Percentiles rank a stretch among this genome's conserved stretches.
Conservation (phyloP, 352 stramenopile genomes). For the Phytophthora megakarya region DNA sequence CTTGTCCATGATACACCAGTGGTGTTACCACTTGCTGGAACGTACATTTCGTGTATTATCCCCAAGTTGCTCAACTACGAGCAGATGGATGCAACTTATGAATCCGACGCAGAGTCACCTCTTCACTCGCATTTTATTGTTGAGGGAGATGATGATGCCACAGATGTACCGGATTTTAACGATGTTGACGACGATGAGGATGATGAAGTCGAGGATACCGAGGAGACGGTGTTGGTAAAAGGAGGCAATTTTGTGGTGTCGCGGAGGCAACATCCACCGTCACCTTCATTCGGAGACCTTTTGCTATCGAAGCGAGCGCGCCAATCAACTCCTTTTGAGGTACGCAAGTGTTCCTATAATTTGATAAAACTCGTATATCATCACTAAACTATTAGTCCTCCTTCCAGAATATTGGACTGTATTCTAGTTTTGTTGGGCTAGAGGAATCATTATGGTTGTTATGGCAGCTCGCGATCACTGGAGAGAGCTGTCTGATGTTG, state of each 20-base stretch:
- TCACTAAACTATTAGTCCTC: background rate
- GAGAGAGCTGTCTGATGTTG: constrained; percentile 80
- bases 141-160: constrained; percentile 52
- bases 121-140: constrained; percentile 62
- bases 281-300: constrained; percentile 74
- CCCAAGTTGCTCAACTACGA: constrained; percentile 67
- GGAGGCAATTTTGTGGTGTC: constrained; percentile 55
- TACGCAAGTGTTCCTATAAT: constrained; percentile 12
- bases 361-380: background rate
- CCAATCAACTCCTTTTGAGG: constrained; percentile 66
- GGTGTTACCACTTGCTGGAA: constrained; percentile 72
- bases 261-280: constrained; percentile 42
- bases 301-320: constrained; percentile 59
- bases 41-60: constrained; percentile 76
- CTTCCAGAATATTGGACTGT: constrained; percentile 74
- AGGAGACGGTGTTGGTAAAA: constrained; percentile 40
- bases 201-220: constrained; percentile 30
- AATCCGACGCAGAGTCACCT: constrained; percentile 38
- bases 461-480: constrained; percentile 87
- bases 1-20: constrained; percentile 52
- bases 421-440: constrained; percentile 82
- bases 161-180: constrained; percentile 33
- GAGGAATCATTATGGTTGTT: constrained; percentile 78
- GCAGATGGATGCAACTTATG: constrained; percentile 43
- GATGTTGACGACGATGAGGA: constrained; percentile 43